Evolutionary conservation across 768 basidiomycete genomes (phyloP).

Genomic region (Lactarius deliciosus): DNA sequence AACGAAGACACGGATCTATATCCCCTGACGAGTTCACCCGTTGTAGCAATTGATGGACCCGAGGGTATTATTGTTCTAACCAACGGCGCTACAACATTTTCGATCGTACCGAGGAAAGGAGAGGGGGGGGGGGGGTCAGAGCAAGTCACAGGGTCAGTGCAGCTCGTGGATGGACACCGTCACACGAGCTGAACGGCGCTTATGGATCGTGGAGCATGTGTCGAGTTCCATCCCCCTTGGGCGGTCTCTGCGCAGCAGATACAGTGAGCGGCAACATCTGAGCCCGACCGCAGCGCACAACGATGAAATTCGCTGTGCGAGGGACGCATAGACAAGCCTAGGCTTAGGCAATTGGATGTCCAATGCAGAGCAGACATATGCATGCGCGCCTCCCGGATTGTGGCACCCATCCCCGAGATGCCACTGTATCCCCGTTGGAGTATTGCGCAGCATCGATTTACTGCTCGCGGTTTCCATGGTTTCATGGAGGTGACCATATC

Average conservation of each 20-base stretch:
- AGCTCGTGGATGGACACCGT: background rate
- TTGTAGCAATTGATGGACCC: background rate
- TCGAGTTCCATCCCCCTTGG: background rate
- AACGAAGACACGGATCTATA: background rate
- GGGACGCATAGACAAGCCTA: background rate
- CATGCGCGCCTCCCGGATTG: background rate
- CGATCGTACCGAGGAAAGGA: background rate
- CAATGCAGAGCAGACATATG: background rate
- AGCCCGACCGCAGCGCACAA: too few species aligned
- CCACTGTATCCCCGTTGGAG: background rate
- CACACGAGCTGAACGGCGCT: conserved; percentile 9
- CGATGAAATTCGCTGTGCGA: background rate
- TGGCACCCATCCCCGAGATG: background rate
- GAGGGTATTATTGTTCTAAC: background rate
- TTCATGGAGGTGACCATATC: conserved; percentile 4
- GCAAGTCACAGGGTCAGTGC: conserved; percentile 8
- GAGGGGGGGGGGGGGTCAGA: background rate
- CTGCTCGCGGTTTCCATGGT: conserved; percentile 20
- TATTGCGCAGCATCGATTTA: conserved; percentile 1
- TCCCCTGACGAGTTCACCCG: conserved; percentile 4
- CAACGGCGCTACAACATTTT: conserved; percentile 3
- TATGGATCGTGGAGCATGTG: background rate
- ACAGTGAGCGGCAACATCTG: background rate
- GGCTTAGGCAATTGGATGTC: background rate
- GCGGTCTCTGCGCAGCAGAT: conserved; percentile 2